Evolutionary conservation across 2,329 filamentous ascomycete genomes (phyloP), one percentile per base, ranked within the genome.

Genomic region (Botrytis fabae): DNA sequence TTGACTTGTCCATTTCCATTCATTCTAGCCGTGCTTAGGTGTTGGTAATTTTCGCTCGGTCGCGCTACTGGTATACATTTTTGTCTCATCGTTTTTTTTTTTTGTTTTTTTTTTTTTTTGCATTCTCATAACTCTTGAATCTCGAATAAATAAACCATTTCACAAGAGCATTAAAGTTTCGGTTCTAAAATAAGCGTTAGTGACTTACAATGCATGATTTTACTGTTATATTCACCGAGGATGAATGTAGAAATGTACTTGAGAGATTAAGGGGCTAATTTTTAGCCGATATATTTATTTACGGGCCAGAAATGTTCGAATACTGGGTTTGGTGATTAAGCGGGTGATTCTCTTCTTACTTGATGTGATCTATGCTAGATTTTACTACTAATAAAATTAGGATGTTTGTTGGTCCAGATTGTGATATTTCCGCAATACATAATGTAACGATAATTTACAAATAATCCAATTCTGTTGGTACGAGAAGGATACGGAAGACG

Each of bases 31-130:
- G 12, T n/a, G 1, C 5, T n/a, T 7, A 1, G 0, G 12, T n/a
- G 2, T 25, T 3, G 7, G 4, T n/a, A 16, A 0, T 7, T n/a
- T n/a, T 3, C 16, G 4, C 48, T 54, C 2, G 25, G 12, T 54
- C n/a, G 10, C n/a, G 2, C 14, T 54, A 28, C 51, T 18, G 7
- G n/a, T 2, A 16, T 18, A 18, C 18, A 54, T 16, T 8, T n/a
- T n/a, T 4, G 25, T 54, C 25, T 16, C 28, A 28, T 28, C 28
- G 28, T 28, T 28, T 28, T 28, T 28, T 32, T 0, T 32, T 32
- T 32, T 32, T 32, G 0, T 6, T 5, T 7, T 28, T 28, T 1
- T 38, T 38, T 38, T 35, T 35, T 35, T 35, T 3, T 16, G 25
- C 0, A 54, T 1, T 54, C 14, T 8, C 6, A 54, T 8, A 18